phyloP scores from a whole-genome alignment of 2,329 filamentous ascomycete genomes.

The Allantophomopsis lycopodina region DNA sequence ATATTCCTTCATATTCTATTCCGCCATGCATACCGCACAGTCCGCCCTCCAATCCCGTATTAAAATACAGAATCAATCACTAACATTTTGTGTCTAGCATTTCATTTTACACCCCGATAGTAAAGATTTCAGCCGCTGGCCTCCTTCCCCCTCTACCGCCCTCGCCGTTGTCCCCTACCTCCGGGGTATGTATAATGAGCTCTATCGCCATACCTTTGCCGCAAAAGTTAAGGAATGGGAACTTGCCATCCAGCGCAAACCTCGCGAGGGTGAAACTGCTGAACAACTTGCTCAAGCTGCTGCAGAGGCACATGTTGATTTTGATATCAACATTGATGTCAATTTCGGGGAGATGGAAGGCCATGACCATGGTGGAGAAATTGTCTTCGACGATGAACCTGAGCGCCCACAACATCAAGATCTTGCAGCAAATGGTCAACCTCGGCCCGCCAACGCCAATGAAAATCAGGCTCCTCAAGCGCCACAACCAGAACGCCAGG shows the following conservation, averaged over 20 bases:
- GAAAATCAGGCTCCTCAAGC: slow-evolving; percentile 1
- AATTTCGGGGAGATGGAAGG: slow-evolving; percentile 4
- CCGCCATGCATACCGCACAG: too few species aligned
- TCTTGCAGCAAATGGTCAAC: not conserved
- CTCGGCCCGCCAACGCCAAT: not conserved
- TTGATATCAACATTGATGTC: slow-evolving; percentile 15
- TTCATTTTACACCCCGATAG: slow-evolving; percentile 10
- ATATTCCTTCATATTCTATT: too few species aligned
- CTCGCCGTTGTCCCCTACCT: slow-evolving; percentile 54
- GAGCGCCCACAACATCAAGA: not conserved
- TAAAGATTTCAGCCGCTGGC: slow-evolving; percentile 12
- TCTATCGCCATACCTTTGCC: slow-evolving; percentile 28
- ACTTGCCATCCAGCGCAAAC: slow-evolving; percentile 15
- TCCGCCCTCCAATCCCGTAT: not conserved
- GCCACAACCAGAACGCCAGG: slow-evolving; percentile 3
- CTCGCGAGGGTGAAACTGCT: slow-evolving; percentile 18
- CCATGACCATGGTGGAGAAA: slow-evolving; percentile 7
- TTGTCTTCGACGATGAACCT: not conserved
- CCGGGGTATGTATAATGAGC: slow-evolving; percentile 45
- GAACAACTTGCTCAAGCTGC: slow-evolving; percentile 19
- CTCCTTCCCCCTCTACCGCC: slow-evolving; percentile 50
- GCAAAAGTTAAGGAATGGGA: slow-evolving; percentile 17
- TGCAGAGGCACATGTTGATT: slow-evolving; percentile 13
- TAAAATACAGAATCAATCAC: too few species aligned
- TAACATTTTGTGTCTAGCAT: slow-evolving; percentile 8